These are phyloP conservation scores for Rubia peregrina DNA, from an alignment of 305 asterid species.

Conservation along the genomic window DNA sequence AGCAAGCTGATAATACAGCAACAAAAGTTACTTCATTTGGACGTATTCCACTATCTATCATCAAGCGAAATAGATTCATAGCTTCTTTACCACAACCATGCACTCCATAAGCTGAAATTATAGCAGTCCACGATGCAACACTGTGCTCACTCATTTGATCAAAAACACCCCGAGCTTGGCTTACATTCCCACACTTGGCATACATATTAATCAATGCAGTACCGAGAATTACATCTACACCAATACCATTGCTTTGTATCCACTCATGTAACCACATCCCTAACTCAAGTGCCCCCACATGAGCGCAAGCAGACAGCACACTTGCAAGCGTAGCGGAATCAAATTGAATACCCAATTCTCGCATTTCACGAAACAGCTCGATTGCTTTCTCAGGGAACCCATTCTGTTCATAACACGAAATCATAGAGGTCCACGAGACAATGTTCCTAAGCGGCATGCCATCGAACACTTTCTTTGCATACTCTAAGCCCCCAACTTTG, in stretches of 20 bases:
- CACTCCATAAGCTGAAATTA: slow-evolving; percentile 4
- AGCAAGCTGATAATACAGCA: slow-evolving; percentile 2
- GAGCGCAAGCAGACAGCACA: slow-evolving; percentile 1
- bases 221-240: not conserved
- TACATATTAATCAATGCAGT: not conserved
- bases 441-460: slow-evolving; percentile 21
- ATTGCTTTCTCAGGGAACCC: slow-evolving; percentile 29
- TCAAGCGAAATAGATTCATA: not conserved
- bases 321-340: slow-evolving; percentile 21
- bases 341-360: slow-evolving; percentile 15
- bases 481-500: slow-evolving; percentile 15
- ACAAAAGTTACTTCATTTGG: slow-evolving; percentile 4
- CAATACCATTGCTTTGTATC: not conserved
- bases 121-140: not conserved
- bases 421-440: slow-evolving; percentile 31
- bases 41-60: not conserved
- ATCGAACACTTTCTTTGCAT: slow-evolving; percentile 28
- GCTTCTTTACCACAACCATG: slow-evolving; percentile 4
- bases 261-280: not conserved
- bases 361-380: slow-evolving; percentile 29
- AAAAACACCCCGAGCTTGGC: not conserved
- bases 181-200: slow-evolving; percentile 7
- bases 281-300: not conserved
- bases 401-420: slow-evolving; percentile 30
- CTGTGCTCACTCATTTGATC: slow-evolving; percentile 5